Base-by-base conservation (phyloP, 1,284 basidiomycete genomes). In the Vanrija humicola region DNA sequence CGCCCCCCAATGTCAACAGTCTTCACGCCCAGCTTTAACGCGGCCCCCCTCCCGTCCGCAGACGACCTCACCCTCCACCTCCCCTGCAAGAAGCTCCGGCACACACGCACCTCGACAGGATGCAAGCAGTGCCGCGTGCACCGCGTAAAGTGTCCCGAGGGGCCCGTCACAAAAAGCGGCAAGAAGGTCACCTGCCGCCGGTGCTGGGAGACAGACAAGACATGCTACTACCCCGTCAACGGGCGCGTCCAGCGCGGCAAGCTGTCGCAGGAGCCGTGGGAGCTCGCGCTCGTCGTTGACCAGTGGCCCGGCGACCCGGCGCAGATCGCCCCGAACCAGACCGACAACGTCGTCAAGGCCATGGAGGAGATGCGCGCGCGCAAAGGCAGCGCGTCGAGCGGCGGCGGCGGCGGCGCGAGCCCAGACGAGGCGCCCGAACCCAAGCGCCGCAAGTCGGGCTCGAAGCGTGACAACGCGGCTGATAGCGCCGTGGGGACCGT, bases 71-170 rank as follows among this genome's bases (percentile, higher is more conserved):
- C 34, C 2, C 34, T 34, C 34, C 34, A 34, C 6, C 34, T 34
- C 34, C 47, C 54, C 3, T 50, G 55, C 18, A 56, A 56, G 18
- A 46, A 50, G 16, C 52, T 52, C 43, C 50, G 49, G 19, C 50
- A 56, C 29, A 56, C 55, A 10, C 55, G 55, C 46, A 56, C 55
- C 15, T 52, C 50, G 38, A 61, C 62, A 1, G 62, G 62, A 15
- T 64, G 62, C 38, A 49, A 46, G 15, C 44, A 48, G 9, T 64
- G 62, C 25, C 49, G 62, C 14, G 43, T 43, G 16, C 54, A 56
- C 15, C 52, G 62, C 12, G 53, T 64, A 19, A 64, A 64, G 29
- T 64, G 62, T 38, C 52, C 57, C 9, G 62, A 64, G 43, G 59
- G 59, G 1, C 43, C 43, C 1, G 19, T 55, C 15, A 21, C 29